Conservation (phyloP, 495 filamentous ascomycete species). For the Trichoderma orchidacearum region DNA sequence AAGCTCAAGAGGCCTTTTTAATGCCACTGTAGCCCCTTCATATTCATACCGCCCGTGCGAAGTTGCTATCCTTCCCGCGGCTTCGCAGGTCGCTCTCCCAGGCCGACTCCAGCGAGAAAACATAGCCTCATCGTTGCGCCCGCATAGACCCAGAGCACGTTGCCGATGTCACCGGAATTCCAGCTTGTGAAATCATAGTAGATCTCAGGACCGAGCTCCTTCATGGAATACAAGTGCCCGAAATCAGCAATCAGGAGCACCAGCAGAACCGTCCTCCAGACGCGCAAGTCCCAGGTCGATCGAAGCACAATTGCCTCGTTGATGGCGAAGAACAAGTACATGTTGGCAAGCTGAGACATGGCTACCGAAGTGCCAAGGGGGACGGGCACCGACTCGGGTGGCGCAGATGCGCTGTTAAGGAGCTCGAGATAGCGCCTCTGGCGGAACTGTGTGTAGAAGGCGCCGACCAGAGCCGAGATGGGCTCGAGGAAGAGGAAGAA, state of each 20-base stretch:
- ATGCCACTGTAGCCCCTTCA: too few species aligned
- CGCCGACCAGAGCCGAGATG: slow-evolving; percentile 48
- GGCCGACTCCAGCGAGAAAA: slow-evolving; percentile 39
- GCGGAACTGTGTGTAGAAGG: slow-evolving; percentile 44
- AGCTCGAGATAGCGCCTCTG: slow-evolving; percentile 45
- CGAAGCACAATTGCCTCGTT: slow-evolving; percentile 59
- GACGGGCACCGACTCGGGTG: slow-evolving; percentile 7
- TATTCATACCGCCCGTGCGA: too few species aligned
- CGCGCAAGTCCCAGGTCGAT: slow-evolving; percentile 40
- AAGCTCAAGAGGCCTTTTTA: too few species aligned
- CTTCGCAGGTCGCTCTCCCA: slow-evolving; percentile 9
- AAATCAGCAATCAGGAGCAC: slow-evolving; percentile 51
- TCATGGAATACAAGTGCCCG: slow-evolving; percentile 49
- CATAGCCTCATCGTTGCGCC: slow-evolving; percentile 40
- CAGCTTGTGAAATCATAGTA: slow-evolving; percentile 44
- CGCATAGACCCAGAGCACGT: slow-evolving; percentile 47
- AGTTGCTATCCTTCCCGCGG: not conserved
- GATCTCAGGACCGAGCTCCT: slow-evolving; percentile 30
- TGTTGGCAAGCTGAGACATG: slow-evolving; percentile 48
- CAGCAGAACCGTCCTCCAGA: slow-evolving; percentile 50
- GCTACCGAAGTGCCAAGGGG: slow-evolving; percentile 37
- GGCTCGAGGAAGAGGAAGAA: slow-evolving; percentile 48
- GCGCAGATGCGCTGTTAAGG: slow-evolving; percentile 35
- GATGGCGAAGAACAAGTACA: slow-evolving; percentile 53
- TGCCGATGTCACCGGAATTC: slow-evolving; percentile 55